Evolutionary conservation across 192 early-diverging fungal species (phyloP).

Genomic region (Lunasporangiospora selenospora): DNA sequence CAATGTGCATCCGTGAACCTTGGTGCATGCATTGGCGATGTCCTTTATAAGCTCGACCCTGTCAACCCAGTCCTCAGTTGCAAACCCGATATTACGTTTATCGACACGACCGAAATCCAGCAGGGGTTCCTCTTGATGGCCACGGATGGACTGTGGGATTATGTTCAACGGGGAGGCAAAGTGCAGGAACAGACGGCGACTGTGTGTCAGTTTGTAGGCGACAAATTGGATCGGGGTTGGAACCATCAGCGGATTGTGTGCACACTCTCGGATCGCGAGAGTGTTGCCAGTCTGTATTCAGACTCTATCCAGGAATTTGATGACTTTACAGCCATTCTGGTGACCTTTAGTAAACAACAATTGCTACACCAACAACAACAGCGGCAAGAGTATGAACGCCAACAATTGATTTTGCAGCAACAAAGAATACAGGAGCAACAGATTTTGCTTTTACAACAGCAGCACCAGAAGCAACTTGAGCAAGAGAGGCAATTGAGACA

Average conservation of each 20-base stretch:
- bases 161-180: constrained; percentile 54
- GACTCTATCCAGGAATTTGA: constrained; percentile 65
- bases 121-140: constrained; percentile 64
- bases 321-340: constrained; percentile 62
- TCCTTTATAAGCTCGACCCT: constrained; percentile 63
- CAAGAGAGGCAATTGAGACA: neutral
- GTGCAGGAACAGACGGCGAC: constrained; percentile 56
- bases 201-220: constrained; percentile 57
- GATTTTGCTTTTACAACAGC: constrained; percentile 4
- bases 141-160: constrained; percentile 65
- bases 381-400: constrained; percentile 4
- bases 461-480: neutral
- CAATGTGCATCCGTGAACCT: constrained; percentile 60
- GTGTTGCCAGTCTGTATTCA: constrained; percentile 51
- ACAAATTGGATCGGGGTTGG: constrained; percentile 59
- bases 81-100: constrained; percentile 62
- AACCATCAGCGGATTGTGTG: constrained; percentile 51
- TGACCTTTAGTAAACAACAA: constrained; percentile 39
- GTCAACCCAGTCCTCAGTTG: constrained; percentile 56
- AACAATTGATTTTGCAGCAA: neutral
- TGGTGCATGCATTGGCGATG: constrained; percentile 62
- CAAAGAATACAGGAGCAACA: constrained; percentile 12
- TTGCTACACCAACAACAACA: constrained; percentile 7
- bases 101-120: constrained; percentile 42
- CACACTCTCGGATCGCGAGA: constrained; percentile 58